Base-by-base conservation (phyloP, 2,329 filamentous ascomycete species). In the Beauveria australis region DNA sequence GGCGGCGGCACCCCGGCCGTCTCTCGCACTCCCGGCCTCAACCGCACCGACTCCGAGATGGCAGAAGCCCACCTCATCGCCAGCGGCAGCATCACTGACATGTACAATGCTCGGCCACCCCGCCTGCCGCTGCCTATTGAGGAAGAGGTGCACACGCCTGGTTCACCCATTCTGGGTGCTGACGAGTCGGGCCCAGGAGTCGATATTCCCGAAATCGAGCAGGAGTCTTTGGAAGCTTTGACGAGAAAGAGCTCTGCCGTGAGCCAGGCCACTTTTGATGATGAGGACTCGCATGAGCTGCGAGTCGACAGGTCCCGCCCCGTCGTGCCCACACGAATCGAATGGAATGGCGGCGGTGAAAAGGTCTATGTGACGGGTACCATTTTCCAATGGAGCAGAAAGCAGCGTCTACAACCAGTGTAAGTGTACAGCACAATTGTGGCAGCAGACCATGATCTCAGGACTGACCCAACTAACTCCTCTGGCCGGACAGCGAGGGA, bases 321-420 rank as follows among this genome's bases (percentile, higher is more conserved):
- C 44, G 89, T 89, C 8, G 89, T 97, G 47, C 90, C 91, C 2
- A 96, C 91, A 1, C 78, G 83, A 61, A 85, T 99, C 62, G 89
- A 95, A 74, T 99, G 94, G 94, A 83, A 83, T 65, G 83, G 85
- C 9, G 85, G 86, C 57, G 92, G 90, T 62, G 89, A 96, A 61
- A 95, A 92, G 74, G 86, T 97, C 65, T 99, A 96, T 73, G 92
- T 99, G 51, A 99, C 94, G 0, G 93, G 93, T 65, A 97, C 94
- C 22, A 97, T 97, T 71, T 95, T 96, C 68, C 90, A 93, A 72
- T 99, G 94, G 94, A 92, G 95, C 75, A 88, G 89, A 72, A 97
- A 97, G 76, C 95, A 92, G 72, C 85, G 89, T 67, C 79, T 99
- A 70, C 86, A 92, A 74, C 87, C 84, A 73, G 88, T 91, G 92